Evolutionary conservation across 345 rosid species (phyloP).

Genomic region (Acer negundo): DNA sequence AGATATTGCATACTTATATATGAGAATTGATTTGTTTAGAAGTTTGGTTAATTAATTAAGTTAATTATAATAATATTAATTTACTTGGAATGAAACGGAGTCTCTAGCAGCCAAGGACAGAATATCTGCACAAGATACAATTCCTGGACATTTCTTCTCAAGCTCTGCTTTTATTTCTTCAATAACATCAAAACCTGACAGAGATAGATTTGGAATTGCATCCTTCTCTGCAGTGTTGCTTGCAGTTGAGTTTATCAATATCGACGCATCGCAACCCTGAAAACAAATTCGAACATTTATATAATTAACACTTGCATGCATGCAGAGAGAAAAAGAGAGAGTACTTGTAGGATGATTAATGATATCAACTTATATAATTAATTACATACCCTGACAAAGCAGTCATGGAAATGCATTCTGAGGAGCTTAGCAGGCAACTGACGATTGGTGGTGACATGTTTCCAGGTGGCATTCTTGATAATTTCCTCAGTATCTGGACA

Average conservation of each 20-base stretch:
- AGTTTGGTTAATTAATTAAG: neutral
- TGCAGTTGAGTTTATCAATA: conserved; percentile 46
- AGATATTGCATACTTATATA: neutral
- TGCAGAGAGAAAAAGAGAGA: neutral
- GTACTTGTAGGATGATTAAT: too few species aligned
- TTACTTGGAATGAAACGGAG: conserved; percentile 52
- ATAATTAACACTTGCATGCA: neutral
- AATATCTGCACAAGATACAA: conserved; percentile 72
- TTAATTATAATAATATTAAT: neutral
- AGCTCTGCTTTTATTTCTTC: conserved; percentile 55
- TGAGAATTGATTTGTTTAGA: neutral
- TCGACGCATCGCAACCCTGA: conserved; percentile 75
- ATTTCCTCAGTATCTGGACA: conserved; percentile 44
- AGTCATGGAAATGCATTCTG: conserved; percentile 68
- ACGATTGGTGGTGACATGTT: conserved; percentile 31
- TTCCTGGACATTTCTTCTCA: conserved; percentile 56
- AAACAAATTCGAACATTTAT: too few species aligned
- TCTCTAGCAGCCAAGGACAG: conserved; percentile 61
- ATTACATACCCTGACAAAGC: conserved; percentile 57
- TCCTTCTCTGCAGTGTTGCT: conserved; percentile 49
- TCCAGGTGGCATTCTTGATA: conserved; percentile 38
- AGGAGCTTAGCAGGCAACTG: conserved; percentile 53
- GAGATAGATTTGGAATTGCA: conserved; percentile 51
- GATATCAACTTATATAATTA: too few species aligned
- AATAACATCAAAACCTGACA: conserved; percentile 53